A percentile compares a stretch with the other conserved stretches of the same genome.
Conservation (phyloP, 1,284 basidiomycete species). For the Peniophora sp. region DNA sequence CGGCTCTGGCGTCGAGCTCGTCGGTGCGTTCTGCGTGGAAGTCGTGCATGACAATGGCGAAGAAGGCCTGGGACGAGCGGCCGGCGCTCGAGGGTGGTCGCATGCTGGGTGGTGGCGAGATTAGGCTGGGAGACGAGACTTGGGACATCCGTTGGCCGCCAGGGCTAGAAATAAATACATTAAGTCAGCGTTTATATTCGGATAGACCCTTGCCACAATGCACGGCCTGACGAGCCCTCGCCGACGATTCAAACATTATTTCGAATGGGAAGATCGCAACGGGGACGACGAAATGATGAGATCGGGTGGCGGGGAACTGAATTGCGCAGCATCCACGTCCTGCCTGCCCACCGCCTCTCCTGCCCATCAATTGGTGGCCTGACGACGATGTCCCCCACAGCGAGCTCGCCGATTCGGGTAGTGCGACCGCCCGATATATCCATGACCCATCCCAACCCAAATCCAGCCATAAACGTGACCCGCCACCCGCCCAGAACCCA, state of each 20-base stretch:
- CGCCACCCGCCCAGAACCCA: neutral
- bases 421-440: neutral
- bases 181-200: neutral
- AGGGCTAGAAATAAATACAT: neutral
- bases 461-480: neutral
- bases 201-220: too few relatives aligned
- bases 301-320: too few relatives aligned
- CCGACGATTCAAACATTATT: too few relatives aligned
- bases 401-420: too few relatives aligned
- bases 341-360: too few relatives aligned
- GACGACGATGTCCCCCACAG: too few relatives aligned
- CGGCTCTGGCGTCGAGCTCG: slow-evolving; percentile 91
- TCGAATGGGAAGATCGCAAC: neutral
- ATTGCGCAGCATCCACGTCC: too few relatives aligned
- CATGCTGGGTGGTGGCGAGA: slow-evolving; percentile 10
- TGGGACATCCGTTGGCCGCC: slow-evolving; percentile 7
- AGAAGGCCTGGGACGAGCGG: slow-evolving; percentile 66
- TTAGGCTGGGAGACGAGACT: slow-evolving; percentile 10
- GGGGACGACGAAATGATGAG: too few relatives aligned
- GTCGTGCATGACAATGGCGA: slow-evolving; percentile 94
- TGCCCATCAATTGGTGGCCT: too few relatives aligned
- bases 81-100: slow-evolving; percentile 16
- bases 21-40: slow-evolving; percentile 93
- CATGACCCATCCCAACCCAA: neutral
- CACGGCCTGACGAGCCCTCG: too few relatives aligned